Base-by-base conservation (phyloP, 257 asterid genomes). In the Capsicum baccatum region DNA sequence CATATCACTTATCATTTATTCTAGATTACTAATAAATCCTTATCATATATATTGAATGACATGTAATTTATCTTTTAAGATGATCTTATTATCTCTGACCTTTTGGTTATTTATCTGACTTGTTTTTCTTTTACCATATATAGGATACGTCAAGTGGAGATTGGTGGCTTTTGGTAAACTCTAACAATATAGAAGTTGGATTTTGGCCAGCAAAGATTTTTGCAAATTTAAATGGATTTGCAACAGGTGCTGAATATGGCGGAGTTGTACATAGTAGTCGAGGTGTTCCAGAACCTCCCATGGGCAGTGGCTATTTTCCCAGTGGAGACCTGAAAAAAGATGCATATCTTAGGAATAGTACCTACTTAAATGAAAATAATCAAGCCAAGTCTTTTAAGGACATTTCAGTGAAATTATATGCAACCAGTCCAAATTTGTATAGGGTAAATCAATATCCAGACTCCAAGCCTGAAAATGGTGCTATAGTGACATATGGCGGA, bases 231-330 rank as follows among this genome's bases (percentile, higher is more conserved):
- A 62, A 62, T 1, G 37, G 37, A 62, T 62, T 62, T 62, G 68
- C 68, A 60, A n/a, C 67, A 60, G n/a, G 14, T 60, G 67, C 67
- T 60, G 35, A 60, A 60, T 19, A n/a, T 60, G 67, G 67, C n/a
- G 35, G 33, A 60, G 5, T 60, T 60, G 67, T 60, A 0, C 19
- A 60, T 0, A 60, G 67, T 60, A 13, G 14, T 60, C 14, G 13
- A 3, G 67, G 35, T 6, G 0, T 60, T 60, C 67, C 37, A 60
- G 67, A 60, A 60, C 67, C 67, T n/a, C 11, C 67, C 8, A 60
- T 60, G 67, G 67, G 67, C 37, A 60, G 6, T 60, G 35, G 67
- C 6, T n/a, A 8, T 8, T 60, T 60, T 60, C 35, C 67, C 8
- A 3, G 8, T n/a, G 13, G 13, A n/a, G 37, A 60, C 13, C 9